Base-by-base conservation (phyloP, 768 basidiomycete genomes). In the Mrakia blollopis region DNA sequence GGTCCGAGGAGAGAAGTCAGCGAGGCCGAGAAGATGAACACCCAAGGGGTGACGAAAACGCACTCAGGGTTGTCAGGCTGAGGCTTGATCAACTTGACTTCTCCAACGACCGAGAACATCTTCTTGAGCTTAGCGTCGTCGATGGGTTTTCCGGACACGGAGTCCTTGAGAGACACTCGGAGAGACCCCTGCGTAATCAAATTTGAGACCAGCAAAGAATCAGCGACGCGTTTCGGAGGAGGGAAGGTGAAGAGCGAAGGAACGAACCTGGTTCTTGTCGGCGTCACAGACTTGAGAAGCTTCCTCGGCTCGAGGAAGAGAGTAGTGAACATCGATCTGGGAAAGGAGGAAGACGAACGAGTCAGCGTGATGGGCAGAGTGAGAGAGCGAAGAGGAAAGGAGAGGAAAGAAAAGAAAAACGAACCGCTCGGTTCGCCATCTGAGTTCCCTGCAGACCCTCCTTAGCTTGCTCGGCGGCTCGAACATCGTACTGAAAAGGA, bases 281-380 rank as follows among this genome's bases (percentile, higher is more conserved):
- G 90, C 87, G 79, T 87, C 89, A 73, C 85, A 86, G 54, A 80
- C 78, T 74, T 88, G 88, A 81, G 87, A 87, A 80, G 86, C 84
- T 79, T 91, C 89, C 74, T 97, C 92, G 80, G 92, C 92, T 79
- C 92, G 90, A 16, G 97, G 97, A 39, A 98, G 85, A 37, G 94
- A 96, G 85, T 94, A 99, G 83, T 99, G 97, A 0, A 99, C 95
- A 85, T 99, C 97, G 83, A 98, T 98, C 96, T 97, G 81, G 39
- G 16, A 67, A 16, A 3, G 25, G 50, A 10, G 32, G 16, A 57
- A 52, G 8, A 30, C 35, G 6, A 16, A 39, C 54, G 13, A 9
- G n/a, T 30, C 11, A 30, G 13, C n/a, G n/a, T n/a, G n/a, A n/a
- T n/a, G n/a, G n/a, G n/a, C n/a, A n/a, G n/a, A n/a, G 7, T 44